A percentile compares a stretch with the other conserved stretches of the same genome.
phyloP scores from a whole-genome alignment of 164 flowering plant genomes.

The Magnolia sinica region DNA sequence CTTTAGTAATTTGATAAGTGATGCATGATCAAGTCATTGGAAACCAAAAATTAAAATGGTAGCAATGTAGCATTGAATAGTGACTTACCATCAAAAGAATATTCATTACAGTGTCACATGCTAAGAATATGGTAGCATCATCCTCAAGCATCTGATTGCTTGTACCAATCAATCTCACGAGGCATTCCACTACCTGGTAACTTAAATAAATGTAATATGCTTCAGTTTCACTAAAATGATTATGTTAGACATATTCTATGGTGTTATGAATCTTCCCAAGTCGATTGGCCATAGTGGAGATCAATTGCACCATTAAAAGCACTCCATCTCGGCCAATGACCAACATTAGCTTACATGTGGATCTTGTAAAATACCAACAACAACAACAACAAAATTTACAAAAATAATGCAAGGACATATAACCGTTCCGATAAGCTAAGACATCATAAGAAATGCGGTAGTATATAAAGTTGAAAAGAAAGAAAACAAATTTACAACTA shows the following conservation, averaged over 20 bases:
- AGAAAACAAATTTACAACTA: background rate
- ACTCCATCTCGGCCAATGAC: background rate
- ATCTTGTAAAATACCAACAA: background rate
- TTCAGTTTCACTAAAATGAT: background rate
- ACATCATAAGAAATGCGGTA: background rate
- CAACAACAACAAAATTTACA: background rate
- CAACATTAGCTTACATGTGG: background rate
- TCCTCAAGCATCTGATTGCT: slow-evolving; percentile 33
- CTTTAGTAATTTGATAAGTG: background rate
- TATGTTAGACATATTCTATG: background rate
- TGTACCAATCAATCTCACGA: slow-evolving; percentile 46
- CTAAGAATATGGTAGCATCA: slow-evolving; percentile 57
- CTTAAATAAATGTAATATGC: slow-evolving; percentile 9
- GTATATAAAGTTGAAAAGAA: background rate
- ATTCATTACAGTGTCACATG: slow-evolving; percentile 85
- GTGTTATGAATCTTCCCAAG: background rate
- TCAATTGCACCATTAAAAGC: background rate
- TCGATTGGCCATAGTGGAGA: background rate
- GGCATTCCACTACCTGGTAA: slow-evolving; percentile 64
- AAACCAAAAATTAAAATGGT: background rate
- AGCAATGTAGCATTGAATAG: background rate
- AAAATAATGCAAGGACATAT: background rate
- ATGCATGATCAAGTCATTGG: background rate
- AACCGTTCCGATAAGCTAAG: background rate
- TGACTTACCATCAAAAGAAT: slow-evolving; percentile 61